Percentiles rank a stretch among this genome's conserved stretches.
These are phyloP conservation scores for Naganishia antarctica DNA, from an alignment of 768 basidiomycete species.

Conservation along the genomic window DNA sequence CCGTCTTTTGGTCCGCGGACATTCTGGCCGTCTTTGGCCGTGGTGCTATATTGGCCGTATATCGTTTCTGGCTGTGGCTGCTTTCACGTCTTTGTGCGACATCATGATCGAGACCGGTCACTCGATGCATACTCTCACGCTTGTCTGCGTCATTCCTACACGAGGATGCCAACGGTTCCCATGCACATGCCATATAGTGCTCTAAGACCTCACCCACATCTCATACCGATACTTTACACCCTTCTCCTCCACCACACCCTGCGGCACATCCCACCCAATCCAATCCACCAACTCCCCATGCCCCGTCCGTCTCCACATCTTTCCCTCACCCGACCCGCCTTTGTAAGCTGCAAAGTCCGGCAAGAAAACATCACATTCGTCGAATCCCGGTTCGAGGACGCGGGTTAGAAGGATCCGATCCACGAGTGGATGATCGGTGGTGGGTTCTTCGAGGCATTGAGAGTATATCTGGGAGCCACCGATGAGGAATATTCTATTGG, in stretches of 20 bases:
- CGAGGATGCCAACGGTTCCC: background rate
- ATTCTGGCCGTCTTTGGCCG: no score
- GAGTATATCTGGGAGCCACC: slow-evolving; percentile 85
- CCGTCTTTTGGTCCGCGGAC: no score
- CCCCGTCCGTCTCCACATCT: slow-evolving; percentile 53
- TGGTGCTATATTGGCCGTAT: no score
- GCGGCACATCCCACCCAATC: slow-evolving; percentile 73
- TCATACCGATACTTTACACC: slow-evolving; percentile 84
- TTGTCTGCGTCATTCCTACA: background rate
- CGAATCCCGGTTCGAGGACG: slow-evolving; percentile 66
- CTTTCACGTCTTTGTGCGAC: no score
- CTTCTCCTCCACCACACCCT: slow-evolving; percentile 73
- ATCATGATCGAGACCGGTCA: no score
- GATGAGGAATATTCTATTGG: slow-evolving; percentile 66
- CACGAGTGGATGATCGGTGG: slow-evolving; percentile 50
- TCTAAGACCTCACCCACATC: slow-evolving; percentile 70
- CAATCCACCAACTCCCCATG: slow-evolving; percentile 67
- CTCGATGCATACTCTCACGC: background rate
- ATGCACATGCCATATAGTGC: background rate
- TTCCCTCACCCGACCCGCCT: slow-evolving; percentile 20
- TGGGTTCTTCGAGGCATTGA: slow-evolving; percentile 55
- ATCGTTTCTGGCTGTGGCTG: no score
- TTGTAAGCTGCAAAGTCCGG: slow-evolving; percentile 58
- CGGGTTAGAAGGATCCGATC: slow-evolving; percentile 85
- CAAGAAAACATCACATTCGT: slow-evolving; percentile 81